Conservation (phyloP, 1,284 basidiomycete genomes). For the Rhodofomes roseus region DNA sequence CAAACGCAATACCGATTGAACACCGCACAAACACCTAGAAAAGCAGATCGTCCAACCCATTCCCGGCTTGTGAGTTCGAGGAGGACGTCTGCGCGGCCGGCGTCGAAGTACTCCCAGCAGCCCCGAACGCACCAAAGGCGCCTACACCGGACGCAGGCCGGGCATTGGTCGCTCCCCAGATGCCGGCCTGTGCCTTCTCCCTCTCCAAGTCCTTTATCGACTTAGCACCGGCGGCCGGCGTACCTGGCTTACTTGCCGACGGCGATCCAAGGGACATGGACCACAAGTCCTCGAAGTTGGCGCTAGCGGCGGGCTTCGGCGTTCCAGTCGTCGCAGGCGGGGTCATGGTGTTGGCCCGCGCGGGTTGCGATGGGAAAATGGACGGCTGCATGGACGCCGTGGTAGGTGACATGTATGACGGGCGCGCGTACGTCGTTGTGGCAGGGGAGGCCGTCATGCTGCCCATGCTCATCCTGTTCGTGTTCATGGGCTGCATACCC, state of each 20-base stretch:
- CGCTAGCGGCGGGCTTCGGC: constrained; percentile 29
- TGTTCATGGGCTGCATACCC: constrained; percentile 1
- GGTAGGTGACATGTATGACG: constrained; percentile 20
- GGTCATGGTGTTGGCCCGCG: constrained; percentile 17
- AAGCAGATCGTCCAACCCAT: constrained; percentile 31
- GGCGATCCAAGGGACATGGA: constrained; percentile 69
- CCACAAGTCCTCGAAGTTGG: constrained; percentile 90
- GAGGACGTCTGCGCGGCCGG: constrained; percentile 19
- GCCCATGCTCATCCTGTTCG: constrained; percentile 4
- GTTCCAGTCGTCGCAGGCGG: constrained; percentile 16
- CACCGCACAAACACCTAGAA: constrained; percentile 21
- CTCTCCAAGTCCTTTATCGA: constrained; percentile 85
- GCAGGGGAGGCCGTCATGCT: constrained; percentile 16
- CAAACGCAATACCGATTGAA: background rate
- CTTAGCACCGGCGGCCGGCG: constrained; percentile 44
- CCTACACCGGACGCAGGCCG: constrained; percentile 32
- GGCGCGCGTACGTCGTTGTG: constrained; percentile 13
- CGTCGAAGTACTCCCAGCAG: constrained; percentile 14
- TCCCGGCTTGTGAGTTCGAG: constrained; percentile 11
- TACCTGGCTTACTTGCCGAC: constrained; percentile 19
- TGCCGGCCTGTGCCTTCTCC: constrained; percentile 75
- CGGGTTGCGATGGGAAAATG: constrained; percentile 15
- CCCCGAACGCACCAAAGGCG: constrained; percentile 43
- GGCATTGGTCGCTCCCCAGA: constrained; percentile 62
- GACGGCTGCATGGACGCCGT: constrained; percentile 15